These are phyloP conservation scores for Colletotrichum sp. DNA, from an alignment of 2,329 filamentous ascomycete genomes.

Conservation along the genomic window DNA sequence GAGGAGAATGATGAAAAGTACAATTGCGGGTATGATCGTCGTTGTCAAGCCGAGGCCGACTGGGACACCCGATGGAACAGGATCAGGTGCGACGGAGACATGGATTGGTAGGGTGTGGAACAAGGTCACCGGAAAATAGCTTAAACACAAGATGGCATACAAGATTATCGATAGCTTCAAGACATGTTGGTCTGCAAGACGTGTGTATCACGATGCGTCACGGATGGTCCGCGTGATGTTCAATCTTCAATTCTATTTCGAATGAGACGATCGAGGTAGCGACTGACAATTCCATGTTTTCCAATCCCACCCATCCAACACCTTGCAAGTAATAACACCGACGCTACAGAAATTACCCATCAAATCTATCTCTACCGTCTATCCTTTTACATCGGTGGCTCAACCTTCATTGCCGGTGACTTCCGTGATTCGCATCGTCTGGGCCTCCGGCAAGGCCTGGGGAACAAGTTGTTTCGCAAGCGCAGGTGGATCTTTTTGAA, in stretches of 20 bases:
- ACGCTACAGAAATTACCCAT: not conserved
- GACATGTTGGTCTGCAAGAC: not conserved
- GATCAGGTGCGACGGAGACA: not conserved
- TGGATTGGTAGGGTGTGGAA: not conserved
- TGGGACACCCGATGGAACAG: not conserved
- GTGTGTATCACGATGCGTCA: rapidly evolving
- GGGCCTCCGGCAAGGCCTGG: not conserved
- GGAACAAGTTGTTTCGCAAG: constrained; percentile 1
- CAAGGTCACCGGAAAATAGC: not conserved
- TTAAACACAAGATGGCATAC: not conserved
- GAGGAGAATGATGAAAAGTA: not conserved
- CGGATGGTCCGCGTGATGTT: not conserved
- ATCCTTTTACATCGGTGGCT: not conserved
- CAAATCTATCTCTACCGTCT: not conserved
- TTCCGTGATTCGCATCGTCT: not conserved
- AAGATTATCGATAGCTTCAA: not conserved
- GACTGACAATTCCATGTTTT: not conserved
- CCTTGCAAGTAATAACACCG: not conserved
- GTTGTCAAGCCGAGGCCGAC: not conserved
- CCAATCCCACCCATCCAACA: not conserved
- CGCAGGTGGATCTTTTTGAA: constrained; percentile 4
- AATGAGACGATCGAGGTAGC: not conserved
- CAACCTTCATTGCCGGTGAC: not conserved
- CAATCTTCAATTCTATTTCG: not conserved
- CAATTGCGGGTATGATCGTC: not conserved